Conservation (phyloP, 2,329 filamentous ascomycete genomes). For the Ceratocystis cacaofunesta region DNA sequence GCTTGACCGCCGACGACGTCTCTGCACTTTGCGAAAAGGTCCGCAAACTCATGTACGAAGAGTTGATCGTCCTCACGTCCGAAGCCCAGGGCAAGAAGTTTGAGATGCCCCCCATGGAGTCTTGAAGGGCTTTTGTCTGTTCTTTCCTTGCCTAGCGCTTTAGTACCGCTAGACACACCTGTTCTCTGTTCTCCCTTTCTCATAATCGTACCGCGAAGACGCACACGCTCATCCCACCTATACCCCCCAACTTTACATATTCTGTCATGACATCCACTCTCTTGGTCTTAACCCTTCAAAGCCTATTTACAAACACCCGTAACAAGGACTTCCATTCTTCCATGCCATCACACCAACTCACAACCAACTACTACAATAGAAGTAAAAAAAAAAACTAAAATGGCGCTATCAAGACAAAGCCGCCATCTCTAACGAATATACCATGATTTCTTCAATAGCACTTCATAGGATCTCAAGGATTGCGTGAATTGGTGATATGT, state of each 20-base stretch:
- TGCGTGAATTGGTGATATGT: slow-evolving; percentile 8
- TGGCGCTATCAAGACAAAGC: neutral
- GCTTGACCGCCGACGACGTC: slow-evolving; percentile 60
- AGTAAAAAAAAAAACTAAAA: no score
- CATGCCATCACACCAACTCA: neutral
- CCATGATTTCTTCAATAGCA: neutral
- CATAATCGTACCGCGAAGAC: no score
- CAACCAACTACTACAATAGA: neutral
- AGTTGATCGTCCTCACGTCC: slow-evolving; percentile 40
- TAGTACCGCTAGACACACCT: no score
- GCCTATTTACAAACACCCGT: no score
- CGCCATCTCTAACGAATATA: neutral
- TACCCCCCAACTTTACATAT: neutral
- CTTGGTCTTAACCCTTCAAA: no score
- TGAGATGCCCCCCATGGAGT: slow-evolving; percentile 13
- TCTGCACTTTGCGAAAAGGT: slow-evolving; percentile 55
- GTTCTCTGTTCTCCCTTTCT: no score
- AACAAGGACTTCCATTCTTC: neutral
- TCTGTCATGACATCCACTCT: neutral
- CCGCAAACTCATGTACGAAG: slow-evolving; percentile 60
- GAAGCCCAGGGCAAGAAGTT: slow-evolving; percentile 30
- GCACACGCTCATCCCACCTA: neutral
- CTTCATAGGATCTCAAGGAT: neutral
- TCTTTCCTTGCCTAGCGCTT: no score
- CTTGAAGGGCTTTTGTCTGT: neutral